Percentiles rank a stretch among this genome's conserved stretches.
These are phyloP conservation scores for Nematocida sp. DNA, from an alignment of 371 early-diverging fungal genomes.

Conservation along the genomic window DNA sequence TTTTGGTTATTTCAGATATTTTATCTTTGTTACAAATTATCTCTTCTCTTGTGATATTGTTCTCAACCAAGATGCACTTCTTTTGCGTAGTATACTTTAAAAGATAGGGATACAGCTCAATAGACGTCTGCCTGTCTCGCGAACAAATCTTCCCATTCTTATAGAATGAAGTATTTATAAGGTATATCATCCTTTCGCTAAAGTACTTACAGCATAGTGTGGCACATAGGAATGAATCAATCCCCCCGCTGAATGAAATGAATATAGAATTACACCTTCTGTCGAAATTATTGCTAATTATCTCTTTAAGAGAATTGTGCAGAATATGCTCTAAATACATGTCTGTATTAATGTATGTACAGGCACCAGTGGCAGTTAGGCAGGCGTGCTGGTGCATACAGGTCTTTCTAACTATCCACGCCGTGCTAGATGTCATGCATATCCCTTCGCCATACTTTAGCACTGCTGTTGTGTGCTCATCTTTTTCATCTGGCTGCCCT, in stretches of 20 bases:
- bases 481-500: no score
- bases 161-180: constrained; percentile 49
- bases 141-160: neutral
- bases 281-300: neutral
- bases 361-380: no score
- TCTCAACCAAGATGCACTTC: constrained; percentile 18
- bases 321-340: constrained; percentile 7
- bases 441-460: no score
- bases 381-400: no score
- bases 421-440: no score
- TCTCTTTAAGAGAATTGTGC: neutral
- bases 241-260: constrained; percentile 51
- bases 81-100: neutral
- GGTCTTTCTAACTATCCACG: no score
- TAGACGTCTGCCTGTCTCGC: constrained; percentile 27
- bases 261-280: neutral
- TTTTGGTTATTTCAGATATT: constrained; percentile 10
- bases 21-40: neutral
- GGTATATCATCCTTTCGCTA: constrained; percentile 4
- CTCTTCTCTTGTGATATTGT: constrained; percentile 32
- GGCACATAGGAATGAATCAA: constrained; percentile 54
- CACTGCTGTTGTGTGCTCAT: no score
- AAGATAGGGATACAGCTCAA: neutral
- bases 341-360: no score
- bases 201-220: constrained; percentile 20